Conservation (phyloP, 2,329 filamentous ascomycete genomes). For the Nigrospora sphaerica region DNA sequence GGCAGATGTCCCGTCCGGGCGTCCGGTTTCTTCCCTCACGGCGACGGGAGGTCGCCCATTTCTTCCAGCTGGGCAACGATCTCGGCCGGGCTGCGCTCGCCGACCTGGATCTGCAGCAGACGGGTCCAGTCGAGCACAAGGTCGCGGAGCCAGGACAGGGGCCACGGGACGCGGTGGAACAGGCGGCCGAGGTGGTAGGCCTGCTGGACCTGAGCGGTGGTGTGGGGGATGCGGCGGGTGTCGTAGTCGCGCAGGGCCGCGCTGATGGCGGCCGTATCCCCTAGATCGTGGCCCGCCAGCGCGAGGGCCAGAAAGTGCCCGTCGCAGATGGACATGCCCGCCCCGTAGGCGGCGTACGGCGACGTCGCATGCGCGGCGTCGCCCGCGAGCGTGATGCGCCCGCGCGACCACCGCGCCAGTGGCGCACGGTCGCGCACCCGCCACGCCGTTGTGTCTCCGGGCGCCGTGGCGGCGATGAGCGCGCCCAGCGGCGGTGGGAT, state of each 20-base stretch:
- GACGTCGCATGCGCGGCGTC: slow-evolving; percentile 29
- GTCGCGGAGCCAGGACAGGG: slow-evolving; percentile 2
- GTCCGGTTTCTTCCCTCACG: too few relatives aligned
- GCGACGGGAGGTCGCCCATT: too few relatives aligned
- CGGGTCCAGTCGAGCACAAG: neutral
- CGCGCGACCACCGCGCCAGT: slow-evolving; percentile 31
- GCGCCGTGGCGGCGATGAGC: slow-evolving; percentile 30
- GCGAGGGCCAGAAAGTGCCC: too few relatives aligned
- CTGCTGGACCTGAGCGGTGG: neutral
- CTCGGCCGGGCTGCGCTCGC: slow-evolving; percentile 18
- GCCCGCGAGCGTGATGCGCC: slow-evolving; percentile 27
- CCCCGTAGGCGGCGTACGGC: too few relatives aligned
- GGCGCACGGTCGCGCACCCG: slow-evolving; percentile 22
- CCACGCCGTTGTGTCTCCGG: slow-evolving; percentile 33
- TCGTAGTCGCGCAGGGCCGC: too few relatives aligned
- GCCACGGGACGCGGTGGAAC: slow-evolving; percentile 7
- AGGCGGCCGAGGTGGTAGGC: slow-evolving; percentile 6
- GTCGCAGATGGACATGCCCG: too few relatives aligned
- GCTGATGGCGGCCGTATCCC: too few relatives aligned
- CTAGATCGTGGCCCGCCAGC: too few relatives aligned
- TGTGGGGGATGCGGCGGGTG: too few relatives aligned
- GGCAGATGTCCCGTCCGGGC: too few relatives aligned
- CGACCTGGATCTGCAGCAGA: slow-evolving; percentile 3
- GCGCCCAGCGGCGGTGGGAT: slow-evolving; percentile 23
- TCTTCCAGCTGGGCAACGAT: neutral